Evolutionary conservation across 176 grass and related monocot species (phyloP).

Genomic region (Cocos nucifera): DNA sequence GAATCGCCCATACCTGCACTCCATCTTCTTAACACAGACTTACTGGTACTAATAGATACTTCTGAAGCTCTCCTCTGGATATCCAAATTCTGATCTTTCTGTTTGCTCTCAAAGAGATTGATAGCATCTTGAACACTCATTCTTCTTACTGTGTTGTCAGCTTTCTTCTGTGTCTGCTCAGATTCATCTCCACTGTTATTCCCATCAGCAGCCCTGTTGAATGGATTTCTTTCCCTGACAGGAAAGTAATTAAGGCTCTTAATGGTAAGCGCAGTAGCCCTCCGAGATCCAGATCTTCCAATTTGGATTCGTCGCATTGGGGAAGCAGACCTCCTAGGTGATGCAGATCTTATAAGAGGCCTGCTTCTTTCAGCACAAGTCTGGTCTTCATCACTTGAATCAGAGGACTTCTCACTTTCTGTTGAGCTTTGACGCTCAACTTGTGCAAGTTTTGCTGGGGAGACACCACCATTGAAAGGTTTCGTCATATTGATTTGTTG

Average conservation of each 20-base stretch:
- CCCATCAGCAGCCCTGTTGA: conserved; percentile 66
- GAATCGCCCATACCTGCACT: conserved; percentile 88
- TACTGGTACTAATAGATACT: conserved; percentile 34
- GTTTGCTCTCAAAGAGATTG: conserved; percentile 92
- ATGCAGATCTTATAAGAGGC: conserved; percentile 66
- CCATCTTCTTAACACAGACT: conserved; percentile 87
- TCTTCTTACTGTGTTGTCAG: conserved; percentile 64
- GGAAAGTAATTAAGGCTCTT: conserved; percentile 92
- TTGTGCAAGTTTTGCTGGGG: conserved; percentile 87
- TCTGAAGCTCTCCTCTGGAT: conserved; percentile 51
- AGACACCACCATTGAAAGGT: conserved; percentile 37
- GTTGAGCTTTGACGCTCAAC: conserved; percentile 71
- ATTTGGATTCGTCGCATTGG: conserved; percentile 96
- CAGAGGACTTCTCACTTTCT: conserved; percentile 51
- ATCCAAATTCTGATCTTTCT: conserved; percentile 63
- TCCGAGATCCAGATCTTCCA: conserved; percentile 87
- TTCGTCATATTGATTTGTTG: conserved; percentile 21
- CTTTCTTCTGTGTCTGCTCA: conserved; percentile 56
- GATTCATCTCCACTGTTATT: conserved; percentile 41
- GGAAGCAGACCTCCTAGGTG: conserved; percentile 94
- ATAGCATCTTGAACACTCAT: conserved; percentile 99
- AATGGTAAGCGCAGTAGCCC: conserved; percentile 79
- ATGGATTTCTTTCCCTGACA: conserved; percentile 56
- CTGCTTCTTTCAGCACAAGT: conserved; percentile 80
- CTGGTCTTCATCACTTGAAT: conserved; percentile 50